Evolutionary conservation across 257 asterid species (phyloP), one percentile per base, ranked within the genome.

Genomic region (Pogostemon cablin): DNA sequence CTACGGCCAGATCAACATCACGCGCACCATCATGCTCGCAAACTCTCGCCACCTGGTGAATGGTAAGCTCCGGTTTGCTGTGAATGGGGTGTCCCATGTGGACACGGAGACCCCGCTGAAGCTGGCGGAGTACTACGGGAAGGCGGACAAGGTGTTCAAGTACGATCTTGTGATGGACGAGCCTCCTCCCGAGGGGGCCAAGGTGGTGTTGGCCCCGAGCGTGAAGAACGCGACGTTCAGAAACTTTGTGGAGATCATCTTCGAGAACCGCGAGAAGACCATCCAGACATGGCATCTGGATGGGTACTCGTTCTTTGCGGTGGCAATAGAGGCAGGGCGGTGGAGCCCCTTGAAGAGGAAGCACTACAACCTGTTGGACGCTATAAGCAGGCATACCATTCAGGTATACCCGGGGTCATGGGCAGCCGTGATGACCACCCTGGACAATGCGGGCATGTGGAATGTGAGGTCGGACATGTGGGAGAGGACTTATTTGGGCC

Each of bases 361-460:
- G 84, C 79, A 66, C 72, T 85, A 72, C 79, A 83, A 83, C 68
- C 49, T 83, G 32, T 5, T 83, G 74, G 88, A 83, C 5, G 86
- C 82, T 0, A 73, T 78, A 67, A 85, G 90, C 82, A 79, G 90
- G 78, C 75, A 83, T 82, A 86, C 84, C 3, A 72, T 86, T 5
- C 91, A 86, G 32, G 91, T 86, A 47, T 86, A 86, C 80, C 91
- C 91, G 1, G 79, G 75, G 39, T 79, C 91, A 11, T 86, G 91
- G 91, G 86, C 88, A 0, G 85, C 85, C 0, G 77, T 83, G 43
- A 71, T 86, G 85, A 77, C 83, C n/a, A 83, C 88, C 0, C 64
- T 83, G 11, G 91, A 86, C 82, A 86, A 86, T 35, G 88, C 88
- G 0, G 91, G 91, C 2, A 70, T 86, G 85, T 83, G 91, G 91